Base-by-base conservation (phyloP, 371 early-diverging fungal species). In the Haplosporangium sp. region DNA sequence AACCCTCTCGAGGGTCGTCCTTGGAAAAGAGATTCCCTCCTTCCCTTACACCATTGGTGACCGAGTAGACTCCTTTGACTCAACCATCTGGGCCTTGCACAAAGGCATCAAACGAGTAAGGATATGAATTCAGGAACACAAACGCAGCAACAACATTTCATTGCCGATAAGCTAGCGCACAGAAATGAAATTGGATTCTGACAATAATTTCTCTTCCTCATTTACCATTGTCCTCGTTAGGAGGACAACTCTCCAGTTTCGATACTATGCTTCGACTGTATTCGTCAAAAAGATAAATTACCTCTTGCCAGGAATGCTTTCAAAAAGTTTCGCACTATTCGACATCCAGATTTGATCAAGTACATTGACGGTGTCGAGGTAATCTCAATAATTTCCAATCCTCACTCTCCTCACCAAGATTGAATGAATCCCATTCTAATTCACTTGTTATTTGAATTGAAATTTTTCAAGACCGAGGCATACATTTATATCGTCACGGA, bases 401-500 rank as follows among this genome's bases (percentile, higher is more conserved):
- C 9, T 53, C 40, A 55, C n/a, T 50, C 50, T 45, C 15, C 10
- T 15, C 15, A 45, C 45, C 42, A 27, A 27, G 27, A 27, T 27
- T 27, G 27, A 27, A 27, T 27, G 27, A 27, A 27, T 27, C 27
- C 27, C 27, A 27, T 27, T 27, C 10, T 45, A 45, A 10, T 45
- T 10, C 45, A 13, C 10, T 45, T 13, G 15, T 52, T 52, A 52
- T 35, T 44, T 9, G n/a, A 1, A 44, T 10, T 44, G 44, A 10
- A 44, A 44, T 56, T 58, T 45, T 45, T 13, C 20, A 15, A 96
- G 94, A 95, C 92, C 1, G 93, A 95, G 35, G 87, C 91, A 48
- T 88, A 92, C 37, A 94, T 98, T 64, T 94, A 96, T 83, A 94
- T 98, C 68, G 97, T 94, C 15, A 98, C 98, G 0, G 97, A 98